Base-by-base conservation (phyloP, 2,329 filamentous ascomycete genomes). In the Aaosphaeria arxii region DNA sequence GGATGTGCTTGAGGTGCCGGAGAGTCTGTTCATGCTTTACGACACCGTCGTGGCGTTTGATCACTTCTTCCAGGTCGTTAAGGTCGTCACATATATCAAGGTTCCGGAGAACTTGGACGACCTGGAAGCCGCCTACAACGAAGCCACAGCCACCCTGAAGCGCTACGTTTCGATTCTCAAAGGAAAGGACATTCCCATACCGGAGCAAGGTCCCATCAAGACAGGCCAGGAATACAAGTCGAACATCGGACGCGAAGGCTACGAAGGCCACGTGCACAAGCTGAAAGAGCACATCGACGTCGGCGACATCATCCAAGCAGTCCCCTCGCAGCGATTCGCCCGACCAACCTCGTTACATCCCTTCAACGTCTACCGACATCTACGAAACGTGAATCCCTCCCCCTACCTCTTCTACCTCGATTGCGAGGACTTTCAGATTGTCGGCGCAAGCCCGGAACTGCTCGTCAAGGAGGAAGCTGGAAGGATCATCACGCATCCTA, bases 381-480 rank as follows among this genome's bases (percentile, higher is more conserved):
- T 99, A 35, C 89, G 94, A 53, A 96, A 90, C n/a, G 89, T 97
- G 64, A 99, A 99, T 69, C 94, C 94, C 0, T 96, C 91, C 6
- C 94, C 94, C 0, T 99, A 99, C 72, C 84, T 99, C 33, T 99
- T 99, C 78, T 99, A 91, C 74, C 83, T 99, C 52, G 85, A 94
- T 70, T 97, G 92, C 74, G 81, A 82, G 51, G 87, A 89, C 64
- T 97, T 99, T 74, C 89, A 96, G 69, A 91, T 99, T 57, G 87
- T 99, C 9, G 94, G 94, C 50, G 94, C 94, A 36, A 95, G 89
- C 49, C 94, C 94, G 1, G 94, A 99, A 74, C 82, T 97, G 52
- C 83, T 99, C 41, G 92, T 96, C 63, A 96, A 96, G 74, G 85
- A 88, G 56, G 91, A 96, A 66, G 81, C 80, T 36, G 89, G 91